phyloP scores from a whole-genome alignment of 2,329 filamentous ascomycete genomes.

The Sporothrix humicola region DNA sequence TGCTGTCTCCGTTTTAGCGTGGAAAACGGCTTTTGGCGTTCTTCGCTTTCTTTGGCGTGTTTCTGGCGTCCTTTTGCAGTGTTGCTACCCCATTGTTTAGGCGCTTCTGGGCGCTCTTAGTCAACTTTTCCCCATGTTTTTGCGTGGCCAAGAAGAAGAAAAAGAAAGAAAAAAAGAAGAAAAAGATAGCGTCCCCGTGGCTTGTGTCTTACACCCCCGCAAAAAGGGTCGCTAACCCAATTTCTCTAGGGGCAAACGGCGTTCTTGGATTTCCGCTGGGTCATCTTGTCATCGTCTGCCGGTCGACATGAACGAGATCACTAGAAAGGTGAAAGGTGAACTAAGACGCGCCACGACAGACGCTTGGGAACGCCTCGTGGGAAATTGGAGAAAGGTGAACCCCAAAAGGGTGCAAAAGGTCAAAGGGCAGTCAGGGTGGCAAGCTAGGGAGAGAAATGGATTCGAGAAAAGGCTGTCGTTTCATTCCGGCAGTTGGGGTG shows the following conservation, averaged over 20 bases:
- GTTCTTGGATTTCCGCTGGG: not conserved
- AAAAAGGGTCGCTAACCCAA: not conserved
- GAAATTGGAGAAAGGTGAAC: not conserved
- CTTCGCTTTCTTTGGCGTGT: too few species aligned
- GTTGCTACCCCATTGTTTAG: not conserved
- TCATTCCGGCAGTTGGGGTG: not conserved
- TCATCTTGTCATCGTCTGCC: not conserved
- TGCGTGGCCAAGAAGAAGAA: not conserved
- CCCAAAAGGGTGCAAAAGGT: not conserved
- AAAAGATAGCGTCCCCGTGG: not conserved
- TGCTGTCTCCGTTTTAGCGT: not conserved
- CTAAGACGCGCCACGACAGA: too few species aligned
- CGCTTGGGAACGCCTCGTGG: not conserved
- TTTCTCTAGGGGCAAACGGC: not conserved
- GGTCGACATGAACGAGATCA: too few species aligned
- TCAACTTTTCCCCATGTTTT: constrained; percentile 1
- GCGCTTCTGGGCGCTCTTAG: not conserved
- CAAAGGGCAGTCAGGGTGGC: too few species aligned
- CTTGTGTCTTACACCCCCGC: not conserved
- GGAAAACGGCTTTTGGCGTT: too few species aligned
- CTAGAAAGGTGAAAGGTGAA: too few species aligned
- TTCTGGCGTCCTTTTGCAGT: too few species aligned
- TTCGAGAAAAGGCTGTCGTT: not conserved
- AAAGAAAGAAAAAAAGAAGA: too few species aligned
- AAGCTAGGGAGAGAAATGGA: not conserved